Evolutionary conservation across 1,139 yeast genomes (phyloP).

Genomic region (Scheffersomyces cryptocercus): DNA sequence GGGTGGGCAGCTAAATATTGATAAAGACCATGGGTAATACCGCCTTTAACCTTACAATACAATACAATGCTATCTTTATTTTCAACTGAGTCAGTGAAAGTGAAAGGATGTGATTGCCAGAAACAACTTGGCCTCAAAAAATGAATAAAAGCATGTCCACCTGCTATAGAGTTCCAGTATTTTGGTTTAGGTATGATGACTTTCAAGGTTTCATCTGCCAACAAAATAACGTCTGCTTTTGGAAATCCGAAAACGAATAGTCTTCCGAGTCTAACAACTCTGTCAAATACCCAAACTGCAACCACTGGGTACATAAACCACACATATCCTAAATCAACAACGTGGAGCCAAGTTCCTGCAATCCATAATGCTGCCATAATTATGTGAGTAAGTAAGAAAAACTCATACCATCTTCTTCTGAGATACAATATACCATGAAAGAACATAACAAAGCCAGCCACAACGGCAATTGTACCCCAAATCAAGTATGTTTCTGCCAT

Average conservation of each 20-base stretch:
- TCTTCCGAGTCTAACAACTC: conserved; percentile 37
- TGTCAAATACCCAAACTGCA: conserved; percentile 47
- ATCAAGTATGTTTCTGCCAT: conserved; percentile 22
- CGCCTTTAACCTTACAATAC: conserved; percentile 37
- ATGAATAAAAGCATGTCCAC: conserved; percentile 54
- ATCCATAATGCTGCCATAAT: conserved; percentile 41
- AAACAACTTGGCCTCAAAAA: conserved; percentile 35
- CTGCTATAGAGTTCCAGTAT: conserved; percentile 45
- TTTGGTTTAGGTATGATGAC: conserved; percentile 41
- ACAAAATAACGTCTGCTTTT: conserved; percentile 30
- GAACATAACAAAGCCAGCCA: conserved; percentile 34
- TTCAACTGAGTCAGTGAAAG: conserved; percentile 18
- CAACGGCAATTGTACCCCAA: conserved; percentile 35
- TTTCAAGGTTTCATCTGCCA: conserved; percentile 41
- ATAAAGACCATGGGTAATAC: conserved; percentile 32
- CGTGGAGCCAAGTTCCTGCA: conserved; percentile 46
- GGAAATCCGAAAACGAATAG: conserved; percentile 42
- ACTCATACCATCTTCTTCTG: conserved; percentile 46
- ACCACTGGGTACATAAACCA: conserved; percentile 39
- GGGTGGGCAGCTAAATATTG: conserved; percentile 24
- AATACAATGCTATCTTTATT: conserved; percentile 27
- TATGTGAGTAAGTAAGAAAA: conserved; percentile 43
- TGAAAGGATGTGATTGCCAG: conserved; percentile 47
- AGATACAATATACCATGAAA: conserved; percentile 37
- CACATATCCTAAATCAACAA: conserved; percentile 39